These are phyloP conservation scores for Suillus spraguei DNA, from an alignment of 768 basidiomycete genomes.

Conservation along the genomic window DNA sequence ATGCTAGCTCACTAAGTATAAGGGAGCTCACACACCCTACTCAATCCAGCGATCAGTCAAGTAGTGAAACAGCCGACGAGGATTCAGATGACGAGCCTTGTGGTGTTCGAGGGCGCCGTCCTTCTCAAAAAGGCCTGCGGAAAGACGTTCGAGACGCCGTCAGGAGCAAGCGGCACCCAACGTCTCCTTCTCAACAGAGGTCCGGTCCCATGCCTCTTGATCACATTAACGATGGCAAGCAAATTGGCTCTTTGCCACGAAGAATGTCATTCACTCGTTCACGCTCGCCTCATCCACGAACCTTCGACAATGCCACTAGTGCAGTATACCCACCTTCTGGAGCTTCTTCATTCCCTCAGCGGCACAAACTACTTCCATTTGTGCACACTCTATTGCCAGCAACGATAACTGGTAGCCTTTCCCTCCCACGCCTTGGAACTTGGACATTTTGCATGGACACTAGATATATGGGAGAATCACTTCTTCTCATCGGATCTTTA, in stretches of 20 bases:
- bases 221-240: constrained; percentile 36
- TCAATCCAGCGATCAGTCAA: constrained; percentile 47
- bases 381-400: constrained; percentile 48
- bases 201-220: constrained; percentile 26
- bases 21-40: constrained; percentile 22
- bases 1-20: not conserved
- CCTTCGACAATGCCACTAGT: constrained; percentile 35
- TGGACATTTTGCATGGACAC: constrained; percentile 62
- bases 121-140: constrained; percentile 33
- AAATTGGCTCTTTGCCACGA: constrained; percentile 36
- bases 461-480: constrained; percentile 63
- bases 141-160: constrained; percentile 27
- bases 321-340: constrained; percentile 38
- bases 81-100: constrained; percentile 58
- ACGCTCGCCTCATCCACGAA: constrained; percentile 59
- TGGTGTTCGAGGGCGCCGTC: constrained; percentile 46
- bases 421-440: constrained; percentile 43
- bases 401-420: constrained; percentile 45
- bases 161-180: constrained; percentile 32
- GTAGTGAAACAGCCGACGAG: constrained; percentile 53
- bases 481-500: constrained; percentile 65
- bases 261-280: constrained; percentile 69
- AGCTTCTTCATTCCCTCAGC: constrained; percentile 45
- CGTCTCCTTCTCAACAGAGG: constrained; percentile 25
- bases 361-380: constrained; percentile 35